Evolutionary conservation across 2,329 filamentous ascomycete species (phyloP).

Genomic region (Cladosporium sp.): DNA sequence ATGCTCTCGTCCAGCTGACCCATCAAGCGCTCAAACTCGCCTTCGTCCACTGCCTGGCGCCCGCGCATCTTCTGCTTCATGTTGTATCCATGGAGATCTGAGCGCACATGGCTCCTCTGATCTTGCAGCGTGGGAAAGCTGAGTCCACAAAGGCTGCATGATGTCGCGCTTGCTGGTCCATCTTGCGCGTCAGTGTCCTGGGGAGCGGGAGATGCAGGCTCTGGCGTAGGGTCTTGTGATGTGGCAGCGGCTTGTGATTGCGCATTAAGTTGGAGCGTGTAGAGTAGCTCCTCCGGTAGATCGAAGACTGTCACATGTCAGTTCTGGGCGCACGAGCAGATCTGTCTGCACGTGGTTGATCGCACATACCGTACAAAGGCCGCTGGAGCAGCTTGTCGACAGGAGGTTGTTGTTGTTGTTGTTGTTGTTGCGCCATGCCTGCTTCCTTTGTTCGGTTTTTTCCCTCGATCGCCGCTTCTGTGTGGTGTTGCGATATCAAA

Average conservation of each 20-base stretch:
- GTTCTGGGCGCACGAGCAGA: background rate
- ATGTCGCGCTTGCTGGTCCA: conserved; percentile 57
- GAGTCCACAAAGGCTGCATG: conserved; percentile 78
- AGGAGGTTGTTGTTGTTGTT: background rate
- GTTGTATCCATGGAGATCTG: conserved; percentile 92
- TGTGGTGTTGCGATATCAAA: background rate
- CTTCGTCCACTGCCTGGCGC: conserved; percentile 68
- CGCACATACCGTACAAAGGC: conserved; percentile 50
- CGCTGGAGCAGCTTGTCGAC: conserved; percentile 44
- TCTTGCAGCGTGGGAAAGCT: conserved; percentile 72
- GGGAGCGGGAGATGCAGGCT: conserved; percentile 22
- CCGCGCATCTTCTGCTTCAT: conserved; percentile 86
- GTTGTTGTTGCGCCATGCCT: conserved; percentile 3
- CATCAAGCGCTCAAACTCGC: conserved; percentile 82
- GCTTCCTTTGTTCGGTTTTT: background rate
- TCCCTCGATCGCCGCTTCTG: background rate
- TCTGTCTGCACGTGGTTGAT: background rate
- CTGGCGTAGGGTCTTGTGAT: conserved; percentile 31
- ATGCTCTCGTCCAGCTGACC: conserved; percentile 86
- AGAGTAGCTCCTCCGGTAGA: conserved; percentile 71
- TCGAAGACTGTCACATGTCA: conserved; percentile 66
- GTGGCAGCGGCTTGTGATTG: conserved; percentile 45
- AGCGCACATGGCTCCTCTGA: conserved; percentile 81
- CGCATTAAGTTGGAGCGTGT: conserved; percentile 62
- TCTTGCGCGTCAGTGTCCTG: conserved; percentile 1